Evolutionary conservation across 495 filamentous ascomycete species (phyloP).

Genomic region (Aspergillus homomorphus): DNA sequence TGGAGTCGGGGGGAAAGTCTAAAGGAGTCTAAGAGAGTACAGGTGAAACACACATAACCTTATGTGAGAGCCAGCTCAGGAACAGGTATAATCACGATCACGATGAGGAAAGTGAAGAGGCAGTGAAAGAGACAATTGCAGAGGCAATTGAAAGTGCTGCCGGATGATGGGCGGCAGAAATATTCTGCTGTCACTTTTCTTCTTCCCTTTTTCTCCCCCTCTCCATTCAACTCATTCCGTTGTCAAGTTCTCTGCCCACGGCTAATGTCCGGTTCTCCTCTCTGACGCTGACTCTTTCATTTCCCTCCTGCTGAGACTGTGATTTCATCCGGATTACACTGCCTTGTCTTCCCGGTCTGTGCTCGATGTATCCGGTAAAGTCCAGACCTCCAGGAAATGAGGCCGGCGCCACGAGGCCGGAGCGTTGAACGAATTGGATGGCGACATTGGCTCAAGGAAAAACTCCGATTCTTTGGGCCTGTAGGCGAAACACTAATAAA

Average conservation of each 20-base stretch:
- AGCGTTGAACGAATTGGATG: not conserved
- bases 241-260: not conserved
- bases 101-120: too few species aligned
- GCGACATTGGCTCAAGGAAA: not conserved
- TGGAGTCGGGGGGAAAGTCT: not conserved
- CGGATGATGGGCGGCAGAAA: too few species aligned
- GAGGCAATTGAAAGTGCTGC: too few species aligned
- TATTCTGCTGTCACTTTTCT: too few species aligned
- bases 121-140: too few species aligned
- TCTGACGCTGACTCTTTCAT: too few species aligned
- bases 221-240: too few species aligned
- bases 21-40: not conserved
- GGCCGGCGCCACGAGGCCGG: not conserved
- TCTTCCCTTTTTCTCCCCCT: too few species aligned
- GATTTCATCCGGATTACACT: not conserved
- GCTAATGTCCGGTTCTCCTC: too few species aligned
- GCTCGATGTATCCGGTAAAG: not conserved
- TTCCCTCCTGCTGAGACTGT: not conserved
- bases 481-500: not conserved
- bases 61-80: not conserved
- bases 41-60: conserved; percentile 8
- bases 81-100: not conserved
- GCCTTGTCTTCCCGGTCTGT: too few species aligned
- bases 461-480: not conserved
- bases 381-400: not conserved